Percentiles rank a stretch among this genome's conserved stretches.
phyloP scores from a whole-genome alignment of 2,329 filamentous ascomycete genomes.

The Leptoxyphium fumago region DNA sequence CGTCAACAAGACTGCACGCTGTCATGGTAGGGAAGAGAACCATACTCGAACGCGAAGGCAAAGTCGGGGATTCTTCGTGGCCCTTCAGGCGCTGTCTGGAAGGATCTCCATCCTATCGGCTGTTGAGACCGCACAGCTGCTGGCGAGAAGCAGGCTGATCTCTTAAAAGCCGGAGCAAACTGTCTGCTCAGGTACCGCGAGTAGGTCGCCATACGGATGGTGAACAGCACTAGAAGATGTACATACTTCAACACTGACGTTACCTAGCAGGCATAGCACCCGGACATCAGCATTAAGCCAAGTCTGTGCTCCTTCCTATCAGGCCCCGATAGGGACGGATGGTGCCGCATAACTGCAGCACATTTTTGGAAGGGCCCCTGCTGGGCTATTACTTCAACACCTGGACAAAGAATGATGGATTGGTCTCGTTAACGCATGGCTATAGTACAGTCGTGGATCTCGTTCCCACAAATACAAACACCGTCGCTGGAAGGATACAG shows the following conservation, averaged over 20 bases:
- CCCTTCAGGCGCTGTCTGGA: constrained; percentile 6
- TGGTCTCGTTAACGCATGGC: no score
- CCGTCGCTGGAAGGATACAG: no score
- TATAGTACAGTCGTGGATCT: background rate
- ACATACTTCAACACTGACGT: background rate
- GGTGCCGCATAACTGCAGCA: background rate
- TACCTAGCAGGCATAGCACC: background rate
- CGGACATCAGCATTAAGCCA: no score
- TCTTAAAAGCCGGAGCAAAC: background rate
- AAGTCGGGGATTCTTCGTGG: constrained; percentile 26
- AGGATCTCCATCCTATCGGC: constrained; percentile 2
- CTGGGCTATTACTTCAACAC: no score
- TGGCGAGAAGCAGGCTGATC: background rate
- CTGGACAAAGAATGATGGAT: no score
- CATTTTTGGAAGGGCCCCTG: no score
- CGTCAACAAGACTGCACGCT: background rate
- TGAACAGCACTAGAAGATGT: background rate
- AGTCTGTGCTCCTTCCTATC: background rate
- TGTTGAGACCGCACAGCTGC: background rate
- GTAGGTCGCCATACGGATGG: background rate
- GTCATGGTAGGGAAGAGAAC: constrained; percentile 2
- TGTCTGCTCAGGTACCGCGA: background rate
- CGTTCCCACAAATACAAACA: background rate
- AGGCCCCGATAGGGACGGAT: background rate
- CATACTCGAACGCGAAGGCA: constrained; percentile 43